phyloP scores from a whole-genome alignment of 768 basidiomycete genomes.

The Pholiota microspora region DNA sequence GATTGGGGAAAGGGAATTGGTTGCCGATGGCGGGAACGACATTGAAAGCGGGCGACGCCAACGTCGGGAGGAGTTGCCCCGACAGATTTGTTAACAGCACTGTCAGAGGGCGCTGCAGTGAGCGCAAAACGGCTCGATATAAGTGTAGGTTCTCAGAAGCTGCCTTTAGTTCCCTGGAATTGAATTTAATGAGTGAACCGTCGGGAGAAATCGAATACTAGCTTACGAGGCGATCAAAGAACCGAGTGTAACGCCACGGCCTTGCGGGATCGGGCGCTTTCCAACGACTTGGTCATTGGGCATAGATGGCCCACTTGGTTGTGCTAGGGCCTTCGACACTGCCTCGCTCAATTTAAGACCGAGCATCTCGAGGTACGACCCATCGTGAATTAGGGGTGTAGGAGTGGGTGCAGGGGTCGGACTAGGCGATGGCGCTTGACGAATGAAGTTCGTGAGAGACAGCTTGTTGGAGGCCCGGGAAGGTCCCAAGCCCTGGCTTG shows the following conservation, averaged over 20 bases:
- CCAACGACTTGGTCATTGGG: conserved; percentile 58
- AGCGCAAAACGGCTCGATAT: conserved; percentile 66
- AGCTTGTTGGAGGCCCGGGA: conserved; percentile 55
- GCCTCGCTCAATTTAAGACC: conserved; percentile 79
- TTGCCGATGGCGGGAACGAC: conserved; percentile 47
- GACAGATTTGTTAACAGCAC: conserved; percentile 72
- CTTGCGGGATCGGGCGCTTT: conserved; percentile 70
- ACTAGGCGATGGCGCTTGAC: conserved; percentile 46
- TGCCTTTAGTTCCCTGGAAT: conserved; percentile 63
- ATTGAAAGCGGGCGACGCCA: conserved; percentile 64
- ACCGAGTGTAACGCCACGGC: conserved; percentile 68
- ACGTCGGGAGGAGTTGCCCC: conserved; percentile 59
- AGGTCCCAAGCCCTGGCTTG: conserved; percentile 39
- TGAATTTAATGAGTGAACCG: conserved; percentile 5
- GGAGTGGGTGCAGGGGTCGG: conserved; percentile 32
- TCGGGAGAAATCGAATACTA: conserved; percentile 4
- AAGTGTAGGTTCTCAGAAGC: conserved; percentile 63
- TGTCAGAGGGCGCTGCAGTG: conserved; percentile 74
- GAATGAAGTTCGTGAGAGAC: conserved; percentile 57
- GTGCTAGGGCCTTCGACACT: conserved; percentile 71
- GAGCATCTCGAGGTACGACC: conserved; percentile 76
- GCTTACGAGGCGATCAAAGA: conserved; percentile 68
- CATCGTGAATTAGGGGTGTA: conserved; percentile 64
- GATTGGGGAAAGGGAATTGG: conserved; percentile 52
- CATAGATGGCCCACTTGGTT: conserved; percentile 54